Evolutionary conservation across 2,329 filamentous ascomycete species (phyloP), one percentile per base, ranked within the genome.

Genomic region (Grosmannia clavigera): DNA sequence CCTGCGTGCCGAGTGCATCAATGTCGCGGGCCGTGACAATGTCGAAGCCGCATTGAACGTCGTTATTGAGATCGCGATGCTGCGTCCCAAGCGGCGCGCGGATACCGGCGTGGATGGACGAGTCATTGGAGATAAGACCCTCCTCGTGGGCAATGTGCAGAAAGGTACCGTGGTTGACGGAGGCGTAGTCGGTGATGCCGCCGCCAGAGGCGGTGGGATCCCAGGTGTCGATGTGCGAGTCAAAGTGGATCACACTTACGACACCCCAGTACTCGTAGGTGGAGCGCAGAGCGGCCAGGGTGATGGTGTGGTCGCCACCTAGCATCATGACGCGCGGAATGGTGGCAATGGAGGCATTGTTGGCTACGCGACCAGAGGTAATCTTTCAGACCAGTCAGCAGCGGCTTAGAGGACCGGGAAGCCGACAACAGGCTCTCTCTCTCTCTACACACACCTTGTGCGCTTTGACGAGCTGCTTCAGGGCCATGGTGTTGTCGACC

Each of bases 391-490:
- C 2, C 7, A 1, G 55, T 55, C n/a, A 57, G 22, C 29, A 4
- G 22, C 33, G 48, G 5, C n/a, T 19, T 2, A 19, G 11, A n/a
- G n/a, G 46, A 10, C 10, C 3, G 19, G 46, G 7, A 22, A 19
- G 14, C 6, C 1, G n/a, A 5, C 3, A 1, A n/a, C 7, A 29
- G 52, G 31, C 19, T 22, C 6, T 55, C 25, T 4, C 10, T 12
- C 12, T 11, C 5, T 51, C 48, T 5, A 51, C 48, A 19, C 25
- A 5, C 5, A 77, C 77, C 69, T 72, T 73, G 65, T 85, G 81
- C 0, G 86, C 86, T 68, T 87, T 83, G 60, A 82, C 85, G 78
- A 92, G 87, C 70, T 92, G 88, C 16, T 80, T 79, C 60, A 92
- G 74, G 0, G 89, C 88, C 0, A 91, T 74, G 0, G 76, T 81